Evolutionary conservation across 495 filamentous ascomycete genomes (phyloP), one percentile per base, ranked within the genome.

Genomic region (Podospora tetraspora): DNA sequence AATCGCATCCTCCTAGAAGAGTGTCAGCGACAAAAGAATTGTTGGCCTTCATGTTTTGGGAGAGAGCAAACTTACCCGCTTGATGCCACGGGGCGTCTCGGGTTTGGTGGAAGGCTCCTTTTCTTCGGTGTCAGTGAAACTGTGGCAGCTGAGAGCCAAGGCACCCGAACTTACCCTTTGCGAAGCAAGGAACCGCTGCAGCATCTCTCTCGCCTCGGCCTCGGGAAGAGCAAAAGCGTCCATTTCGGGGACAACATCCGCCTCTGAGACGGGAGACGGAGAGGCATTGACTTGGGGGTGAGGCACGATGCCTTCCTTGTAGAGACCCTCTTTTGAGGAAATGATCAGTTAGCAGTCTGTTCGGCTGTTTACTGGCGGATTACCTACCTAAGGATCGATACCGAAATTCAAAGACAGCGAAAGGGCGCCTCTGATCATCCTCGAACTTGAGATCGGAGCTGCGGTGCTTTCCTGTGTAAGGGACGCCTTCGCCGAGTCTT

Each of bases 371-470:
- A 25, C 30, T 21, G 22, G 10, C 62, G 52, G 6, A 43, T 7
- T 6, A 62, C 71, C 11, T 19, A 72, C 72, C 66, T 60, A 29
- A 72, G 0, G 64, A 60, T 23, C 67, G 57, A 22, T 73, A 73
- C 3, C 64, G 65, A 52, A 73, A 73, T 27, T 73, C 70, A 25
- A 73, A 68, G 3, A 69, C 9, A 0, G 70, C 70, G 25, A 72
- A 70, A 3, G 72, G 67, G 1, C 69, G 64, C 1, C 13, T 22
- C 52, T n/a, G 25, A 7, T 25, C 13, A 24, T 72, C 64, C 6
- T 19, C 23, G 5, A 11, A 32, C 22, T 57, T 0, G 52, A 16
- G 10, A 7, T 13, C 3, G 63, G 11, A 6, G n/a, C 1, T n/a
- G 21, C 57, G 24, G 24, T 25, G 24, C 24, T 25, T 10, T 10